Evolutionary conservation across 352 stramenopile species (phyloP).

Genomic region (Phytophthora aleatoria): DNA sequence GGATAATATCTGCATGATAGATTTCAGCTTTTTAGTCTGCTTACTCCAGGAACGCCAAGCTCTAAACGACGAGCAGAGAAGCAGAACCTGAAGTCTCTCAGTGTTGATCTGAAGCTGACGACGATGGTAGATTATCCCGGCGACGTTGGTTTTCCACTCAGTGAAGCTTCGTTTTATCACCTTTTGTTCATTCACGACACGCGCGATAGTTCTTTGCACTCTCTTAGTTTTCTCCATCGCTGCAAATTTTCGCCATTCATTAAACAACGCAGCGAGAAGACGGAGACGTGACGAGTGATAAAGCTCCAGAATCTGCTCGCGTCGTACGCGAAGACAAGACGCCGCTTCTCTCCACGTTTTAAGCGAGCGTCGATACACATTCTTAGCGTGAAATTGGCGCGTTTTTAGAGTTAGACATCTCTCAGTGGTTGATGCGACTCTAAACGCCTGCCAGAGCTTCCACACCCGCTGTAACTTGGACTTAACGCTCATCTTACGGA

Average conservation of each 20-base stretch:
- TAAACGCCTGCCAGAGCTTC: constrained; percentile 21
- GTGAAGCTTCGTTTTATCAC: constrained; percentile 12
- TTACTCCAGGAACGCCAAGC: constrained; percentile 49
- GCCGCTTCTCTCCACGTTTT: constrained; percentile 17
- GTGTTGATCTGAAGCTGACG: constrained; percentile 55
- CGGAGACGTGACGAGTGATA: constrained; percentile 39
- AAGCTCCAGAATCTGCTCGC: constrained; percentile 28
- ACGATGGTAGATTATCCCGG: constrained; percentile 27
- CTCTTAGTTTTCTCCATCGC: constrained; percentile 20
- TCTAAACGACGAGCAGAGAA: constrained; percentile 63
- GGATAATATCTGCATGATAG: constrained; percentile 27
- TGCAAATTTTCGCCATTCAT: constrained; percentile 36
- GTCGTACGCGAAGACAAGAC: constrained; percentile 8
- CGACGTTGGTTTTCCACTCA: constrained; percentile 37
- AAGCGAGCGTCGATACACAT: constrained; percentile 2
- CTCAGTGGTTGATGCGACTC: neutral
- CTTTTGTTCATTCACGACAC: constrained; percentile 23
- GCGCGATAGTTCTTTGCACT: constrained; percentile 35
- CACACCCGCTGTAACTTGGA: constrained; percentile 19
- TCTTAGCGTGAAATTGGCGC: neutral
- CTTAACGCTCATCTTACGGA: constrained; percentile 14
- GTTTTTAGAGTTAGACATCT: constrained; percentile 1
- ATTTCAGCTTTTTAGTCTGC: constrained; percentile 35
- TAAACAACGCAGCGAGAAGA: constrained; percentile 32
- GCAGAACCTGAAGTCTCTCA: constrained; percentile 59